Base-by-base conservation (phyloP, 768 basidiomycete species). In the Suillus subluteus region DNA sequence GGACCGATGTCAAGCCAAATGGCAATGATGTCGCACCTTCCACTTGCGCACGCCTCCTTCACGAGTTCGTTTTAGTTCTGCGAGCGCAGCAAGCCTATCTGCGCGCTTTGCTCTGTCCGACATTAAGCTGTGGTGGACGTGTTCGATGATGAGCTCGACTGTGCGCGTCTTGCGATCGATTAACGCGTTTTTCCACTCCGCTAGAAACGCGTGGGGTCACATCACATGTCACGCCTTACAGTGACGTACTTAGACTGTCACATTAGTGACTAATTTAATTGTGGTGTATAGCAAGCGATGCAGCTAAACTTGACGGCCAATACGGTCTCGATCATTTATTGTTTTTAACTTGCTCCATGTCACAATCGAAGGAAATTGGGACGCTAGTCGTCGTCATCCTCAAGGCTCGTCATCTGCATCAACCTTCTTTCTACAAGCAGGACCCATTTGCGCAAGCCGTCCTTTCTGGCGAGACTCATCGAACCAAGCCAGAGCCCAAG, bases 391-490 rank as follows among this genome's bases (percentile, higher is more conserved):
- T 95, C 40, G 91, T 96, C 52, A 85, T 96, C 21, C 86, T 96
- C 70, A 94, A 96, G 78, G 95, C 92, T 6, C 86, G 85, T 68
- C 90, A 97, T 73, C 83, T 97, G 26, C 91, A 96, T 79, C 91
- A 89, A 62, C 92, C 91, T 70, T 88, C 86, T 8, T 91, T 98
- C 74, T 91, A 92, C 77, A 98, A 98, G 76, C 95, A 97, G 74
- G 92, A 96, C 77, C 95, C 92, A 1, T 97, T 89, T 74, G 90
- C 89, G 4, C 84, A 91, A 69, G 82, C 88, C 7, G 79, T 82
- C 3, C 78, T 96, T 66, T 78, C 81, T 76, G 87, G 88, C 46
- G 80, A 80, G 21, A 88, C 85, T 62, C 87, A 92, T 73, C 85
- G 86, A 65, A 95, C 94, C 0, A 82, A 86, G 63, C 84, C 89